These are phyloP conservation scores for Zygosaccharomyces gambellarensis DNA, from an alignment of 805 yeast genomes.

Conservation along the genomic window DNA sequence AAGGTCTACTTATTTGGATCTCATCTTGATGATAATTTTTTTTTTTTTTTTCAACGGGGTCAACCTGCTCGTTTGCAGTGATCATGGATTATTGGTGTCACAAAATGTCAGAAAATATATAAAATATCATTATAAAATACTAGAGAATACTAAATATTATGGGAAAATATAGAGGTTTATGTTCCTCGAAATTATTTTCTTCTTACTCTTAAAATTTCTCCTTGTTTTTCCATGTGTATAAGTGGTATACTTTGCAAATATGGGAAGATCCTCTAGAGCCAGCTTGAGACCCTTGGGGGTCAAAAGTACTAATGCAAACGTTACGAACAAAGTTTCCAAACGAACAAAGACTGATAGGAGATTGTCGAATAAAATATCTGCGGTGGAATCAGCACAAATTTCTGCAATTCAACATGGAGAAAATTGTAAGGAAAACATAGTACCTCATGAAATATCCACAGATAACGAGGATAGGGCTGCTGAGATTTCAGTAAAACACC, in stretches of 20 bases:
- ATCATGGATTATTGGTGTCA: background rate
- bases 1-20: background rate
- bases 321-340: background rate
- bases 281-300: background rate
- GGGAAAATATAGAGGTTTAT: background rate
- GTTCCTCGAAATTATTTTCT: background rate
- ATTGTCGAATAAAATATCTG: background rate
- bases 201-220: background rate
- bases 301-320: background rate
- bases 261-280: background rate
- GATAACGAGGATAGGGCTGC: background rate
- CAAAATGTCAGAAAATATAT: conserved; percentile 2
- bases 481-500: conserved; percentile 5
- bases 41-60: background rate
- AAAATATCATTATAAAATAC: background rate
- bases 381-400: background rate
- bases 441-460: background rate
- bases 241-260: background rate
- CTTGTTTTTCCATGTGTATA: background rate
- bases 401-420: background rate
- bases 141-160: background rate
- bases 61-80: background rate
- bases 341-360: background rate
- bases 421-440: background rate
- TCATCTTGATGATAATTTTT: conserved; percentile 2